Evolutionary conservation across 164 flowering plant species (phyloP).

Genomic region (Vitis riparia): DNA sequence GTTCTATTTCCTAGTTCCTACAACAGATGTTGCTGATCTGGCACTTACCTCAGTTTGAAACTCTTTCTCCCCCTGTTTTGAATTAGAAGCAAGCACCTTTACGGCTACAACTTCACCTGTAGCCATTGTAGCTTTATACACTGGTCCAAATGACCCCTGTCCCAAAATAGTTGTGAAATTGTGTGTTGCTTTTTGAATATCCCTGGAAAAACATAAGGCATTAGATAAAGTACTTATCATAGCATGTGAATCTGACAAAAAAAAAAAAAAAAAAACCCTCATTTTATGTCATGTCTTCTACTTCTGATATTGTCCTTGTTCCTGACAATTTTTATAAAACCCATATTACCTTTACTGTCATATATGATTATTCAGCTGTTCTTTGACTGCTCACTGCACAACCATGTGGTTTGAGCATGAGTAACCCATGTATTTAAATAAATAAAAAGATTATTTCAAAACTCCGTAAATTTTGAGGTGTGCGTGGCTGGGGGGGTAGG

Average conservation of each 20-base stretch:
- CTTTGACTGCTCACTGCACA: no score
- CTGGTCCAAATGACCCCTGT: conserved; percentile 97
- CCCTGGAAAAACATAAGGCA: conserved; percentile 46
- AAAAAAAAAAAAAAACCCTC: not conserved
- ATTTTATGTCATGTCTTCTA: no score
- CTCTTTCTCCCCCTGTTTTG: conserved; percentile 86
- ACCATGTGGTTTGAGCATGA: no score
- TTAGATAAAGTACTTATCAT: not conserved
- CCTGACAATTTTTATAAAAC: no score
- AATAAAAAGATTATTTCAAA: no score
- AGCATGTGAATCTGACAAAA: not conserved
- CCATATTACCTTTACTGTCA: no score
- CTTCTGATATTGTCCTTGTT: no score
- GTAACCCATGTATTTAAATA: no score
- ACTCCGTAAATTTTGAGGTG: no score
- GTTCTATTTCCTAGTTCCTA: not conserved
- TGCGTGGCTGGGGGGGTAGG: no score
- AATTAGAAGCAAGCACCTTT: conserved; percentile 84
- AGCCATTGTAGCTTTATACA: conserved; percentile 80
- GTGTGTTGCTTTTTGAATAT: conserved; percentile 89
- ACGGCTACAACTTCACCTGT: conserved; percentile 69
- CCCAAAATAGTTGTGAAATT: conserved; percentile 89
- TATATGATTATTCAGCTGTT: no score
- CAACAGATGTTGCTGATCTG: not conserved
- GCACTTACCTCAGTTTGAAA: conserved; percentile 86